These are phyloP conservation scores for Trichoderma semiorbis DNA, from an alignment of 2,329 filamentous ascomycete species.

Conservation along the genomic window DNA sequence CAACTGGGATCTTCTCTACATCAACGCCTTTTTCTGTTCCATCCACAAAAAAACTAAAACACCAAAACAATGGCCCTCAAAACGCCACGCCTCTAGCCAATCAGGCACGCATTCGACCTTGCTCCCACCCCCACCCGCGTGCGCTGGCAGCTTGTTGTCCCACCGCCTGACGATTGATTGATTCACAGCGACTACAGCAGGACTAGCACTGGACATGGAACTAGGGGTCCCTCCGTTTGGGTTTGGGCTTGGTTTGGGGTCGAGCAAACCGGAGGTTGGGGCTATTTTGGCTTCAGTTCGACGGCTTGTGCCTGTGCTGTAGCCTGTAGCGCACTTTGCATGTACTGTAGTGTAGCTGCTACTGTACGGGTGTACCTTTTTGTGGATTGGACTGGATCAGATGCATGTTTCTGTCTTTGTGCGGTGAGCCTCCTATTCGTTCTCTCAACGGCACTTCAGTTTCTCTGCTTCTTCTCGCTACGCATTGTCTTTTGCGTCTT, in stretches of 20 bases:
- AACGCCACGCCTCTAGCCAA: not conserved
- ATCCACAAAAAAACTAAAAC: not conserved
- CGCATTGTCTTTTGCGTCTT: not conserved
- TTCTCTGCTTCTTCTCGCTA: not conserved
- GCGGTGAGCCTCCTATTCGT: conserved; percentile 12
- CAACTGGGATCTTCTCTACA: not conserved
- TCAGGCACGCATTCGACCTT: not conserved
- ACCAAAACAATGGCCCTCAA: not conserved
- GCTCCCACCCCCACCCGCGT: not conserved
- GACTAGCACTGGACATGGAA: no score
- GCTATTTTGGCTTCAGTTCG: not conserved
- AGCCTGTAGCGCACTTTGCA: not conserved
- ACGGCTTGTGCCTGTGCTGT: not conserved
- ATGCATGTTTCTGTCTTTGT: not conserved
- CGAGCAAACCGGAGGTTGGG: not conserved
- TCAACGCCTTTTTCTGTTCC: not conserved
- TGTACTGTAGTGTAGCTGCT: not conserved
- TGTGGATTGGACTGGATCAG: not conserved
- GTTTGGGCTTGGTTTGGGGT: not conserved
- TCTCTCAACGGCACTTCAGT: not conserved
- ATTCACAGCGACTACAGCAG: not conserved
- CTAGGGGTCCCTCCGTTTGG: not conserved
- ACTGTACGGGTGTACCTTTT: not conserved
- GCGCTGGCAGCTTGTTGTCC: not conserved
- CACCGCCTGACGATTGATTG: not conserved